These are phyloP conservation scores for Miscanthus sacchariflorus DNA, from an alignment of 202 grass and related monocot species.

Conservation along the genomic window DNA sequence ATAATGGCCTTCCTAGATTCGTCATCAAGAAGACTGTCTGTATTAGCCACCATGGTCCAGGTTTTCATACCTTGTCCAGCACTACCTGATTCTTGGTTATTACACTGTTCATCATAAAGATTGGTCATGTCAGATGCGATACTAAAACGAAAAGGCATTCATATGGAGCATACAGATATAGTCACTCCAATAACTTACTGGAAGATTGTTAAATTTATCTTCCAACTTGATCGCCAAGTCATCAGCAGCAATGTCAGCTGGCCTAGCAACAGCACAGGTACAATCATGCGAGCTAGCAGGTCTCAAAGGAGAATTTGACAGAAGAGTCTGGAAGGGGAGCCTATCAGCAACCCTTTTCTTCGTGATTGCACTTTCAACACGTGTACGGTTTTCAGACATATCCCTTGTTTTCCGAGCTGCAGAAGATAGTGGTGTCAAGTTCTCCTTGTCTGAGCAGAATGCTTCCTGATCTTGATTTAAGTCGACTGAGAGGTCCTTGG, in stretches of 20 bases:
- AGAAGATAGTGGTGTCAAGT: conserved; percentile 55
- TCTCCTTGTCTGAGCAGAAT: conserved; percentile 70
- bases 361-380: conserved; percentile 62
- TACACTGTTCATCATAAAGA: conserved; percentile 41
- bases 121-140: conserved; percentile 14
- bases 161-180: conserved; percentile 25
- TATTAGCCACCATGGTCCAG: conserved; percentile 91
- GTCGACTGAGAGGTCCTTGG: conserved; percentile 18
- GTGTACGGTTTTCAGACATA: conserved; percentile 44
- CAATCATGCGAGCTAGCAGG: too few species aligned
- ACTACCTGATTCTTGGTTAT: conserved; percentile 35
- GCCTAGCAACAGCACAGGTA: conserved; percentile 44
- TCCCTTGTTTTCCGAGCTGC: conserved; percentile 43
- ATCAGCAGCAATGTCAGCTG: conserved; percentile 25
- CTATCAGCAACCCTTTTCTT: conserved; percentile 75
- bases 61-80: conserved; percentile 57
- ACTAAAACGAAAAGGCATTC: conserved; percentile 33
- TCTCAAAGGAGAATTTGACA: conserved; percentile 67
- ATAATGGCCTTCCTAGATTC: conserved; percentile 77
- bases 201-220: conserved; percentile 41
- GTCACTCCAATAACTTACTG: conserved; percentile 42
- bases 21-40: conserved; percentile 70
- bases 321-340: conserved; percentile 69
- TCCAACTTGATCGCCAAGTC: conserved; percentile 49
- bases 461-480: conserved; percentile 47